Evolutionary conservation across 345 rosid species (phyloP), one percentile per base, ranked within the genome.

Genomic region (Euphorbia pulcherrima): DNA sequence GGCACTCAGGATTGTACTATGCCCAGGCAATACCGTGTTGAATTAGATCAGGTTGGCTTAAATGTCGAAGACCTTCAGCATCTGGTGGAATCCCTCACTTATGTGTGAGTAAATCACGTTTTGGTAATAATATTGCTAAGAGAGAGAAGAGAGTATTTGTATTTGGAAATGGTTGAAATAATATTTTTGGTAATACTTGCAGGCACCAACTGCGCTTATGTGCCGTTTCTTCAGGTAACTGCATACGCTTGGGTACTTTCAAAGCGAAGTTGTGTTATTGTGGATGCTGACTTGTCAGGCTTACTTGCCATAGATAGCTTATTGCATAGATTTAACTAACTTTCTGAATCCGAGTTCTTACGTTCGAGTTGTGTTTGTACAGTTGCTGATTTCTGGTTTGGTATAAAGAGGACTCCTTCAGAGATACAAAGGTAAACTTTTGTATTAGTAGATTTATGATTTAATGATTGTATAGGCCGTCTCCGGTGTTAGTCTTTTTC

Each of bases 141-240:
- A n/a, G n/a, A n/a, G n/a, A n/a, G n/a, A 23, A 24, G 23, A 40
- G 5, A 6, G 10, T 0, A 7, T 39, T 28, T 33, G n/a, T 27
- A 18, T 40, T 5, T 17, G 6, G 1, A 2, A 11, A 47, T 20
- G 27, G 30, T 17, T 68, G 62, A 33, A 61, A 40, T 78, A 12
- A n/a, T 51, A 3, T 27, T 5, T 30, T 46, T 23, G 17, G 51
- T 18, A 3, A 4, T 68, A 39, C 24, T 71, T 80, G 68, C 82
- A 90, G 93, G 74, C 88, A 88, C 48, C 98, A 93, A 75, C 81
- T 92, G 73, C 88, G 97, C 78, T 87, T 97, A 2, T 86, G 90
- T 23, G 96, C 98, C 62, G 86, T 92, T 67, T 90, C 97, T 50
- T 86, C 87, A 0, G 96, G 97, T 90, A 78, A 81, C 66, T 10